These are phyloP conservation scores for Solidago caesia DNA, from an alignment of 129 eudicot genomes.

Conservation along the genomic window DNA sequence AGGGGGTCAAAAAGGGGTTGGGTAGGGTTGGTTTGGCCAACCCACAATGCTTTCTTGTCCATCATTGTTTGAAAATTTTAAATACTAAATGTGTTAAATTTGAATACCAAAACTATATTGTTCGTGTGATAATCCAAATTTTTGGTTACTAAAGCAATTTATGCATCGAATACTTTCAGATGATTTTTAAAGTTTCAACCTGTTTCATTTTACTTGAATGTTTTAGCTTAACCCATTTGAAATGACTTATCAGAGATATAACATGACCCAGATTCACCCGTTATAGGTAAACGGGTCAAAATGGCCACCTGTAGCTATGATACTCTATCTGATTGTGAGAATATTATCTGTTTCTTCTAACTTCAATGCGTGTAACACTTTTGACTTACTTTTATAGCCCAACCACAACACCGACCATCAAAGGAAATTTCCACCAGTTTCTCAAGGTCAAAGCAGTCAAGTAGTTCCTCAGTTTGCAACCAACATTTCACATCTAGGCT, in stretches of 20 bases:
- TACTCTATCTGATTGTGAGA: neutral
- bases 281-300: neutral
- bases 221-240: neutral
- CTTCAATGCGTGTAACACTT: neutral
- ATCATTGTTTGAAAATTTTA: neutral
- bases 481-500: conserved; percentile 52
- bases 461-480: conserved; percentile 38
- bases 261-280: neutral
- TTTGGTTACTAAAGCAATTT: neutral
- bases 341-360: neutral
- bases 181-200: neutral
- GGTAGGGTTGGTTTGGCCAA: neutral
- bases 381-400: conserved; percentile 41
- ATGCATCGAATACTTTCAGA: neutral
- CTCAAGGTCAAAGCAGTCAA: conserved; percentile 46
- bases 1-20: neutral
- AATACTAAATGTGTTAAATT: neutral
- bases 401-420: conserved; percentile 53
- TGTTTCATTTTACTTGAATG: neutral
- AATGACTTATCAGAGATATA: neutral
- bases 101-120: neutral
- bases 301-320: neutral
- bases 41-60: neutral
- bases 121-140: neutral
- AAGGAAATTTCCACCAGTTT: conserved; percentile 44